Evolutionary conservation across 2,329 filamentous ascomycete species (phyloP).

Genomic region (Colletotrichum sidae): DNA sequence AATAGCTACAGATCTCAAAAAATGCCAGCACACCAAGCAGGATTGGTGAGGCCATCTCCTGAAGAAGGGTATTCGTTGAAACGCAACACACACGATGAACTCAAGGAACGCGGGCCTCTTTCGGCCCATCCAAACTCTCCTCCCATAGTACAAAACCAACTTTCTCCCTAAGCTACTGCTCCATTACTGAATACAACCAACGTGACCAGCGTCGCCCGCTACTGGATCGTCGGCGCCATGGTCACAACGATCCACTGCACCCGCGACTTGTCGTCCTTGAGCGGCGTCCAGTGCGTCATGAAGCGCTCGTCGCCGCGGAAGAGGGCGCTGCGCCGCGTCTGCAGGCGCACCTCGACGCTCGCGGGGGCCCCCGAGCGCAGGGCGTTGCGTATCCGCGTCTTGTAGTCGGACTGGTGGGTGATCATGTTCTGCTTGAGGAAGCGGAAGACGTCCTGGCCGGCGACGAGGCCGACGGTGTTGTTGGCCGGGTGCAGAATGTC

Average conservation of each 20-base stretch:
- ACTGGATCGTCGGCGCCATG: constrained; percentile 31
- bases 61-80: constrained; percentile 2
- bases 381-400: constrained; percentile 39
- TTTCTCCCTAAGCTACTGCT: neutral
- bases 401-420: constrained; percentile 40
- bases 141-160: neutral
- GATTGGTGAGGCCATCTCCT: neutral
- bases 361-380: constrained; percentile 46
- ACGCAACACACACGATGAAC: neutral
- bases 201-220: neutral
- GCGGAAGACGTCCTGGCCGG: constrained; percentile 42
- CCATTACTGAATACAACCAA: too few relatives aligned
- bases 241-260: constrained; percentile 35
- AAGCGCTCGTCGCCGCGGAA: constrained; percentile 41
- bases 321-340: constrained; percentile 42
- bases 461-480: constrained; percentile 39
- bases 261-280: constrained; percentile 35
- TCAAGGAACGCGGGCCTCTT: neutral
- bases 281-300: constrained; percentile 38
- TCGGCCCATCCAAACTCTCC: neutral
- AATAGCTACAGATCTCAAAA: neutral
- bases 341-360: constrained; percentile 42
- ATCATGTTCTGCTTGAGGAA: constrained; percentile 44
- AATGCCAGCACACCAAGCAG: neutral
- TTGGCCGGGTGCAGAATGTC: constrained; percentile 41